Evolutionary conservation across 179 eudicot species (phyloP).

Genomic region (Dionaea muscipula): DNA sequence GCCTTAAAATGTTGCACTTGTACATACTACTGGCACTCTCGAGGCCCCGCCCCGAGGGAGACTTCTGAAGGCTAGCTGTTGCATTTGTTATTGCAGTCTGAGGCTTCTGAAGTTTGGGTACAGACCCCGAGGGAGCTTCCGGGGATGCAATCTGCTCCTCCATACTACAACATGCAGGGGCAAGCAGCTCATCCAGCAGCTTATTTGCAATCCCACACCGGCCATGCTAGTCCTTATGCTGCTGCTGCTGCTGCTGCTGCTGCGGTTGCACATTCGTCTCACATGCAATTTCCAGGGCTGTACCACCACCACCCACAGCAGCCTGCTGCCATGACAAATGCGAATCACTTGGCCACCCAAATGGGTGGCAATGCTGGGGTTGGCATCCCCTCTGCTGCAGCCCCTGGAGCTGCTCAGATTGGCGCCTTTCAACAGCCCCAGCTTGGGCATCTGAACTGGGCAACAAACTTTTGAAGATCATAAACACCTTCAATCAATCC

Average conservation of each 20-base stretch:
- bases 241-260: constrained; percentile 30
- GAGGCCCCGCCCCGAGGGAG: too few relatives aligned
- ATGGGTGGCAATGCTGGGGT: constrained; percentile 47
- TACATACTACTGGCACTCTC: neutral
- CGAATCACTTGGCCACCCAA: constrained; percentile 44
- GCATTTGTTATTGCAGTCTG: constrained; percentile 48
- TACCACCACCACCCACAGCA: constrained; percentile 59
- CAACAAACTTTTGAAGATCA: constrained; percentile 47
- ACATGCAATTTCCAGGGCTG: constrained; percentile 80
- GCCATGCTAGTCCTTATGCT: constrained; percentile 68
- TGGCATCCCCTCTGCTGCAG: constrained; percentile 38
- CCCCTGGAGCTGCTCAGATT: constrained; percentile 58
- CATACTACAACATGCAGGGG: constrained; percentile 77
- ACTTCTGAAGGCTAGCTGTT: too few relatives aligned
- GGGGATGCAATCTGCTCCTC: constrained; percentile 63
- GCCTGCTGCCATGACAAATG: constrained; percentile 36
- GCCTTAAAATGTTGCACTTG: neutral
- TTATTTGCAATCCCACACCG: constrained; percentile 59
- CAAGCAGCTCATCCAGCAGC: constrained; percentile 73
- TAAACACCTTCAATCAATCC: neutral
- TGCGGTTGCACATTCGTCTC: constrained; percentile 57
- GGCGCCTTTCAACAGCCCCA: constrained; percentile 79
- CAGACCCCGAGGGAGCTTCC: constrained; percentile 67
- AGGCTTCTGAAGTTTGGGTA: constrained; percentile 84
- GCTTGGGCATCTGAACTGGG: constrained; percentile 68